Conservation (phyloP, 257 asterid species). For the Fraxinus anomala region DNA sequence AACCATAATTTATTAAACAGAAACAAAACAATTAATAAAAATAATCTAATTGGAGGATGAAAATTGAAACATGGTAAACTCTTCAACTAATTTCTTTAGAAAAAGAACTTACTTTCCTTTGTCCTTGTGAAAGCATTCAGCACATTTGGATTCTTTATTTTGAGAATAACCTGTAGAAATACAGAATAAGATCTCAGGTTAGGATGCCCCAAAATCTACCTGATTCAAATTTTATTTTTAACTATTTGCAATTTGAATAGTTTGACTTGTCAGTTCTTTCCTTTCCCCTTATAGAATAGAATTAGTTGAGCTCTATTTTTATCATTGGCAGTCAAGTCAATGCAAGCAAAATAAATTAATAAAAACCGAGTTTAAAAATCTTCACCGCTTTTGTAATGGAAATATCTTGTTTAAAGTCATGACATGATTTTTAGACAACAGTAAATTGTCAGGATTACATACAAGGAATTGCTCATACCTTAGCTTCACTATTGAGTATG, state of each 20-base stretch:
- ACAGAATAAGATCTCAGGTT: slow-evolving; percentile 23
- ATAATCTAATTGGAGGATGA: slow-evolving; percentile 6
- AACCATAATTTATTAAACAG: no score
- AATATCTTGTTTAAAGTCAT: background rate
- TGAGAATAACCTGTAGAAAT: slow-evolving; percentile 63
- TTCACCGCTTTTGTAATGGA: background rate
- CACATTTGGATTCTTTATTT: slow-evolving; percentile 61
- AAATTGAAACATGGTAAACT: slow-evolving; percentile 15
- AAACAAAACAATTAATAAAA: background rate
- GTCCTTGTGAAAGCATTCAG: slow-evolving; percentile 65
- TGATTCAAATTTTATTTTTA: background rate
- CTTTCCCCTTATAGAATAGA: background rate
- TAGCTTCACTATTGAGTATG: slow-evolving; percentile 60
- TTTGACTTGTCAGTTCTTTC: background rate
- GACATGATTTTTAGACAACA: background rate
- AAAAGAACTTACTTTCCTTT: slow-evolving; percentile 59
- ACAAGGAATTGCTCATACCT: slow-evolving; percentile 44
- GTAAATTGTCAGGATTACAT: slow-evolving; percentile 7
- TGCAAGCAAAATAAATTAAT: no score
- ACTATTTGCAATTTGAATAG: background rate
- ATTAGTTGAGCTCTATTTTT: background rate
- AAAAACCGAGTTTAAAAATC: background rate
- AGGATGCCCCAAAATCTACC: background rate
- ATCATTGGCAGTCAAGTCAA: background rate
- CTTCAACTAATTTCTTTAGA: background rate